Conservation (phyloP, 148 eudicot species). For the Rhododendron ovatum region DNA sequence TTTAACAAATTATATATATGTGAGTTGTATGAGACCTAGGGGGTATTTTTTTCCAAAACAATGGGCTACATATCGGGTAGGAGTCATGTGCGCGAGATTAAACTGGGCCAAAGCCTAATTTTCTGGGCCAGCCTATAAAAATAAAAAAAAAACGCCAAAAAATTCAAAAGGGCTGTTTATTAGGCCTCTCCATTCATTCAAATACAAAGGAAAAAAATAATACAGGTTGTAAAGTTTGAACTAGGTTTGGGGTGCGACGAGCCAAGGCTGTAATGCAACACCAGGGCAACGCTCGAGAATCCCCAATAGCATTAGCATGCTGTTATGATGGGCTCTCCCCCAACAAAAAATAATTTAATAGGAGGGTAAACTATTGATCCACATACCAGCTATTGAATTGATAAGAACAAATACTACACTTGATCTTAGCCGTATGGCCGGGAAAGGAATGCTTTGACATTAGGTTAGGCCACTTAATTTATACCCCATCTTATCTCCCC, state of each 20-base stretch:
- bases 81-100: too few relatives aligned
- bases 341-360: slow-evolving; percentile 17
- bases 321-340: not conserved
- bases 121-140: too few relatives aligned
- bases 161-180: too few relatives aligned
- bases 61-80: too few relatives aligned
- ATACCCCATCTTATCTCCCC: not conserved
- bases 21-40: too few relatives aligned
- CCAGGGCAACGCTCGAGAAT: not conserved
- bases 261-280: not conserved
- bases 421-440: slow-evolving; percentile 87
- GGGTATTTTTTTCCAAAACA: too few relatives aligned
- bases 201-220: too few relatives aligned
- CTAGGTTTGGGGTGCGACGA: not conserved
- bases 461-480: not conserved
- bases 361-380: not conserved
- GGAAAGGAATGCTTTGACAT: slow-evolving; percentile 27
- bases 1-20: too few relatives aligned
- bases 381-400: slow-evolving; percentile 1
- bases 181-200: too few relatives aligned
- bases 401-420: slow-evolving; percentile 45
- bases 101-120: too few relatives aligned
- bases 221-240: too few relatives aligned
- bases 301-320: not conserved
- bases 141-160: too few relatives aligned